A percentile compares a stretch with the other conserved stretches of the same genome.
These are phyloP conservation scores for Allium sativum DNA, from an alignment of 106 monocot genomes.

Conservation along the genomic window DNA sequence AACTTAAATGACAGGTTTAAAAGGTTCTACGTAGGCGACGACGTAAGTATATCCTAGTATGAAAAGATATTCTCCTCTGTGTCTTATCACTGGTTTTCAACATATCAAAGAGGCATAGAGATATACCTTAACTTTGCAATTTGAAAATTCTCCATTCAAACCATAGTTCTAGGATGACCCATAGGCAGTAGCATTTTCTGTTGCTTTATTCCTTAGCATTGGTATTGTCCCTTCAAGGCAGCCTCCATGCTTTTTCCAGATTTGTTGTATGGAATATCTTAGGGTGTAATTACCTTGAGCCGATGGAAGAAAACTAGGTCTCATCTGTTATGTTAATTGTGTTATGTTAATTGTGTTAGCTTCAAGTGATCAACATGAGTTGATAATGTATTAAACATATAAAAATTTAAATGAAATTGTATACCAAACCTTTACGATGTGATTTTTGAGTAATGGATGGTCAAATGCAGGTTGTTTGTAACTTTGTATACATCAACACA, in stretches of 20 bases:
- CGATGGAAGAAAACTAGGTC: not conserved
- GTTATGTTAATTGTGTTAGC: not conserved
- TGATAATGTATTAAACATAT: not conserved
- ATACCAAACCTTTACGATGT: not conserved
- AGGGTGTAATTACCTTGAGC: not conserved
- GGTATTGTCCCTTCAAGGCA: not conserved
- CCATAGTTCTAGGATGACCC: not conserved
- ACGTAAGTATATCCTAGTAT: no score
- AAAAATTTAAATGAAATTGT: not conserved
- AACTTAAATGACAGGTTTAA: no score
- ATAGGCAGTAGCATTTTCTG: not conserved
- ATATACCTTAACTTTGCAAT: not conserved
- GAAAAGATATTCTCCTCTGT: no score
- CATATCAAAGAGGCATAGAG: no score
- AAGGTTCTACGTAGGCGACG: no score
- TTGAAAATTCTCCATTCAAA: not conserved
- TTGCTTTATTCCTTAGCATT: not conserved
- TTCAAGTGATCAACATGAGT: not conserved
- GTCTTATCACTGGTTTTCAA: no score
- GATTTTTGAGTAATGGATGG: slow-evolving; percentile 4
- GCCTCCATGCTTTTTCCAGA: not conserved
- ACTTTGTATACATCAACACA: no score
- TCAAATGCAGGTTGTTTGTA: not conserved
- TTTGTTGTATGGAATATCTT: not conserved
- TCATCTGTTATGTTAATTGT: not conserved